Conservation (phyloP, 257 asterid species). For the Fraxinus excelsior region DNA sequence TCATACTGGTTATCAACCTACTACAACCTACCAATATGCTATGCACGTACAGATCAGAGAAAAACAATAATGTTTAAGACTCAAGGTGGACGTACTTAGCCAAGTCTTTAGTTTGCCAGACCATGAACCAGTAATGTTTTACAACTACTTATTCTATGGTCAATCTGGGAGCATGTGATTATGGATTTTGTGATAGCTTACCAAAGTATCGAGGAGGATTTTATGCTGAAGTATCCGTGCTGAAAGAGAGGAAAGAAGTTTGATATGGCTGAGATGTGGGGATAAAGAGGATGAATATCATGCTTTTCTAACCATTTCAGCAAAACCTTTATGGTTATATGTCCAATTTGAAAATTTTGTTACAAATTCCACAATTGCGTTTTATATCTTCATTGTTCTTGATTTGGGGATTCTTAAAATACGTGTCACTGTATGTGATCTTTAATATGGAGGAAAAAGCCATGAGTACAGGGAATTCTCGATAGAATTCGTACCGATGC, state of each 20-base stretch:
- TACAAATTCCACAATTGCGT: neutral
- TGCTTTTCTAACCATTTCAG: neutral
- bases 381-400: conserved; percentile 2
- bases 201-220: neutral
- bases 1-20: neutral
- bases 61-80: neutral
- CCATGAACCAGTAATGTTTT: neutral
- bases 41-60: neutral
- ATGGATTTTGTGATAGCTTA: neutral
- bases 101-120: neutral
- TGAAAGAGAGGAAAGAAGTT: conserved; percentile 11
- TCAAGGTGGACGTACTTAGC: neutral
- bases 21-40: neutral
- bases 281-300: conserved; percentile 4
- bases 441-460: conserved; percentile 12
- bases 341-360: neutral
- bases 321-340: neutral
- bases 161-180: neutral
- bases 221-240: neutral
- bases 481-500: too few relatives aligned
- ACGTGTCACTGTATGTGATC: conserved; percentile 16
- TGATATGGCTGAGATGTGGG: conserved; percentile 10
- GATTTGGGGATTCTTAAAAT: conserved; percentile 15
- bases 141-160: neutral
- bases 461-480: too few relatives aligned